Conservation (phyloP, 495 filamentous ascomycete genomes). For the Penicillium lividum region DNA sequence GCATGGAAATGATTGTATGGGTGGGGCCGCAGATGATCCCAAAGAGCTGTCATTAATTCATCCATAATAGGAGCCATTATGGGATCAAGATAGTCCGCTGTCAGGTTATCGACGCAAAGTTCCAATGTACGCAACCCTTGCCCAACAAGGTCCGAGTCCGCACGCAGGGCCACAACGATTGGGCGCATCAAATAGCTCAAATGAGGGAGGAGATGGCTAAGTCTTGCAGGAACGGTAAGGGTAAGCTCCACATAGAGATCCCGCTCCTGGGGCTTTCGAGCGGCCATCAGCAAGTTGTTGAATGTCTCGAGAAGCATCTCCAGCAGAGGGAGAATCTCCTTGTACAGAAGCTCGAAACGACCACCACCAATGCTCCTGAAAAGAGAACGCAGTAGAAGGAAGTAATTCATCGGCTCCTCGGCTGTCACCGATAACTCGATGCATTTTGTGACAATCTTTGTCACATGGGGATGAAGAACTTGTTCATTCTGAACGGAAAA, state of each 20-base stretch:
- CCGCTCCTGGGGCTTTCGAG: conserved; percentile 82
- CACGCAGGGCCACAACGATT: conserved; percentile 87
- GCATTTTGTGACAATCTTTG: conserved; percentile 93
- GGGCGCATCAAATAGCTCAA: conserved; percentile 96
- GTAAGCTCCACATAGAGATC: conserved; percentile 97
- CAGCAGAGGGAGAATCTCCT: conserved; percentile 91
- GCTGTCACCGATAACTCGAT: conserved; percentile 94
- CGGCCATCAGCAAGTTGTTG: conserved; percentile 87
- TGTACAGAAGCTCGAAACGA: conserved; percentile 95
- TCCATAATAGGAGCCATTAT: conserved; percentile 99
- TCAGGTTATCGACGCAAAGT: conserved; percentile 96
- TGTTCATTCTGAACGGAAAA: conserved; percentile 95
- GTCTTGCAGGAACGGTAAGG: conserved; percentile 88
- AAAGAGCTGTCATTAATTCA: conserved; percentile 94
- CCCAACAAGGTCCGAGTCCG: conserved; percentile 88
- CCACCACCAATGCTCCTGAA: conserved; percentile 97
- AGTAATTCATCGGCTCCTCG: conserved; percentile 98
- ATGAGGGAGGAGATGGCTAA: conserved; percentile 96
- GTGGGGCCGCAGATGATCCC: conserved; percentile 87
- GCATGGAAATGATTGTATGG: conserved; percentile 96
- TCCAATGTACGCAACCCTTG: conserved; percentile 94
- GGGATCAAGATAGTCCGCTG: conserved; percentile 94
- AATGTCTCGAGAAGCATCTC: conserved; percentile 98
- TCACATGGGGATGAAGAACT: conserved; percentile 91
- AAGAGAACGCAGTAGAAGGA: conserved; percentile 84